Evolutionary conservation across 768 basidiomycete species (phyloP).

Genomic region (Collybia sordida): DNA sequence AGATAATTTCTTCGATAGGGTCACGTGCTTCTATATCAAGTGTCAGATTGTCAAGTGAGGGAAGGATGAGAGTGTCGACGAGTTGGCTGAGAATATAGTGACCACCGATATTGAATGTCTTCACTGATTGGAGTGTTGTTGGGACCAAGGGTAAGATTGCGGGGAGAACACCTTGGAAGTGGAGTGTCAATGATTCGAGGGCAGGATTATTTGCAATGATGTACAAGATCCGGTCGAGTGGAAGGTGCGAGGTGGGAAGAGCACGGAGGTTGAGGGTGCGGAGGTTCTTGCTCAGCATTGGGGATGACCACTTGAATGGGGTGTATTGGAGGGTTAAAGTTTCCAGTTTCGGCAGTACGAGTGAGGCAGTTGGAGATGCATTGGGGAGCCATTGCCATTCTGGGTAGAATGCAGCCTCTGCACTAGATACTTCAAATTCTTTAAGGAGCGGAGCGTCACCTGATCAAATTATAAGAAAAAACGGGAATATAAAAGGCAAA

Average conservation of each 20-base stretch:
- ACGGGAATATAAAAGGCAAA: background rate
- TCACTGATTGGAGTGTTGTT: conserved; percentile 54
- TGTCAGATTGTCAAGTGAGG: conserved; percentile 54
- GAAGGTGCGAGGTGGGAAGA: conserved; percentile 60
- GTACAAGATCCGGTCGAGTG: conserved; percentile 67
- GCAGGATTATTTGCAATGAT: conserved; percentile 59
- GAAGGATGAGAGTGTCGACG: conserved; percentile 59
- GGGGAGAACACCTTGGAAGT: conserved; percentile 60
- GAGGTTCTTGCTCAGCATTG: conserved; percentile 62
- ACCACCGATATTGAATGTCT: conserved; percentile 59
- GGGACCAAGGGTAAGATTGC: conserved; percentile 62
- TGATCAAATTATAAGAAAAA: conserved; percentile 21
- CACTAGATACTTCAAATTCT: conserved; percentile 78
- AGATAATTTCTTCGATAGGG: conserved; percentile 70
- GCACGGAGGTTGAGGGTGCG: conserved; percentile 62
- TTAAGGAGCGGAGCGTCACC: conserved; percentile 71
- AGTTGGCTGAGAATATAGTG: conserved; percentile 64
- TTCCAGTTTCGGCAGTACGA: conserved; percentile 47
- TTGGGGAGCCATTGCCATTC: conserved; percentile 81
- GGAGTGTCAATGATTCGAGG: conserved; percentile 56
- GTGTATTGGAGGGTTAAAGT: conserved; percentile 67
- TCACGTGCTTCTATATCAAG: conserved; percentile 78
- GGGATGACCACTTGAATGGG: conserved; percentile 78
- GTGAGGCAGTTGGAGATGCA: conserved; percentile 28
- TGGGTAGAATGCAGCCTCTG: conserved; percentile 56